phyloP scores from a whole-genome alignment of 345 rosid species.

The Salix purpurea region DNA sequence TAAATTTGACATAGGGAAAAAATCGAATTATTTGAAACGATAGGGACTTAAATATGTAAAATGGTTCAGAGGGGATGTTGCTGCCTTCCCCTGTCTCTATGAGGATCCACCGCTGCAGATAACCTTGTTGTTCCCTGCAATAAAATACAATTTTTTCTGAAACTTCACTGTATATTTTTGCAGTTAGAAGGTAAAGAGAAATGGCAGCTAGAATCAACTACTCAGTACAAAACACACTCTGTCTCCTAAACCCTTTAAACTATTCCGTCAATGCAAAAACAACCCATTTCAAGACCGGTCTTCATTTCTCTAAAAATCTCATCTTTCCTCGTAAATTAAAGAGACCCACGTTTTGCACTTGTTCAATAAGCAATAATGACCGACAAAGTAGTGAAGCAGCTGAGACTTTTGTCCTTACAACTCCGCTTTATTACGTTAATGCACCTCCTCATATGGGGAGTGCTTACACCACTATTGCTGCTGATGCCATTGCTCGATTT shows the following conservation, averaged over 20 bases:
- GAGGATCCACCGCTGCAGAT: too few species aligned
- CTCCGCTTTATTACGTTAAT: slow-evolving; percentile 96
- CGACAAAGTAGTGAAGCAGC: slow-evolving; percentile 8
- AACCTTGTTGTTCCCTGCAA: too few species aligned
- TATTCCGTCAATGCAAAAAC: slow-evolving; percentile 28
- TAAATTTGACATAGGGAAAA: too few species aligned
- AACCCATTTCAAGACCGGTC: slow-evolving; percentile 39
- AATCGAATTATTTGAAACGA: too few species aligned
- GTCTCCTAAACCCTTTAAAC: slow-evolving; percentile 42
- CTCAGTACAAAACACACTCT: slow-evolving; percentile 53
- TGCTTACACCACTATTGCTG: slow-evolving; percentile 95
- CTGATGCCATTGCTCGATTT: slow-evolving; percentile 89
- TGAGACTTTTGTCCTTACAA: slow-evolving; percentile 69
- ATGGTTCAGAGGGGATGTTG: too few species aligned
- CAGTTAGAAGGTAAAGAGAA: slow-evolving; percentile 5
- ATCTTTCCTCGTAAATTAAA: slow-evolving; percentile 25
- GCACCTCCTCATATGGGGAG: slow-evolving; percentile 99
- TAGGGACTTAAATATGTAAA: too few species aligned
- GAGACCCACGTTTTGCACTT: slow-evolving; percentile 43
- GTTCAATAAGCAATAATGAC: slow-evolving; percentile 19
- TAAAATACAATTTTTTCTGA: too few species aligned
- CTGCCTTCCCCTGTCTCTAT: too few species aligned
- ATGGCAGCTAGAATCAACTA: slow-evolving; percentile 69
- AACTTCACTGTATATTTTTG: too few species aligned
- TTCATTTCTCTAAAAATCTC: slow-evolving; percentile 35